Evolutionary conservation across 179 eudicot species (phyloP).

Genomic region (Silene noctiflora): DNA sequence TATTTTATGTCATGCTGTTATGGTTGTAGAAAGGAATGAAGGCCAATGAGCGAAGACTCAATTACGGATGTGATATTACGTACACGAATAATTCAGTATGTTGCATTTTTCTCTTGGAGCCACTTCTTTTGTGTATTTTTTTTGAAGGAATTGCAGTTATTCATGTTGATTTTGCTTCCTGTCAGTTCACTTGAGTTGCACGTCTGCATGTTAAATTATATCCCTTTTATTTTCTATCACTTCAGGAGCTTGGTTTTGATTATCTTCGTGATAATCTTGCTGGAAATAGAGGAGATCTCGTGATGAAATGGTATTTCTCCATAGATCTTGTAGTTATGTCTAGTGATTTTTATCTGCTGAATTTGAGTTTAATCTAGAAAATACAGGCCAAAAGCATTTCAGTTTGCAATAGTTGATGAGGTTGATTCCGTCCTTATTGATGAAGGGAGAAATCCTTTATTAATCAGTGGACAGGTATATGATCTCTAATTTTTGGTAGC

Average conservation of each 20-base stretch:
- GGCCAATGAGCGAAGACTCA: conserved; percentile 64
- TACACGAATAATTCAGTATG: conserved; percentile 94
- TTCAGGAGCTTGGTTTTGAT: conserved; percentile 98
- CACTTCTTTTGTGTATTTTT: conserved; percentile 17
- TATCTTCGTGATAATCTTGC: conserved; percentile 97
- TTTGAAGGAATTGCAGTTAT: conserved; percentile 1
- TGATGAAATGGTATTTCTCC: conserved; percentile 84
- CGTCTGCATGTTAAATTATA: not conserved
- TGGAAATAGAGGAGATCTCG: conserved; percentile 64
- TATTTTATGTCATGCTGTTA: conserved; percentile 19
- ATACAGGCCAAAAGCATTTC: conserved; percentile 97
- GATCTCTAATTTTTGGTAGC: not conserved
- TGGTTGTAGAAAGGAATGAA: conserved; percentile 72
- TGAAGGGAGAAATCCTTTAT: conserved; percentile 94
- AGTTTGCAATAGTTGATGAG: conserved; percentile 98
- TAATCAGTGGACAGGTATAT: conserved; percentile 88
- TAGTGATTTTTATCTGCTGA: conserved; percentile 6
- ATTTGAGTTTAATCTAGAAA: not conserved
- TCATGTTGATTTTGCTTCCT: not conserved
- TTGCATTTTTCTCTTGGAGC: conserved; percentile 17
- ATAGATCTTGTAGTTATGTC: conserved; percentile 5
- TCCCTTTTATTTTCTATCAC: conserved; percentile 6
- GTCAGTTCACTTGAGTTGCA: not conserved
- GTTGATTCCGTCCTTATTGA: conserved; percentile 98
- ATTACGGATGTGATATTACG: conserved; percentile 86